Base-by-base conservation (phyloP, 1,284 basidiomycete genomes). In the Rhodotorula sp. region DNA sequence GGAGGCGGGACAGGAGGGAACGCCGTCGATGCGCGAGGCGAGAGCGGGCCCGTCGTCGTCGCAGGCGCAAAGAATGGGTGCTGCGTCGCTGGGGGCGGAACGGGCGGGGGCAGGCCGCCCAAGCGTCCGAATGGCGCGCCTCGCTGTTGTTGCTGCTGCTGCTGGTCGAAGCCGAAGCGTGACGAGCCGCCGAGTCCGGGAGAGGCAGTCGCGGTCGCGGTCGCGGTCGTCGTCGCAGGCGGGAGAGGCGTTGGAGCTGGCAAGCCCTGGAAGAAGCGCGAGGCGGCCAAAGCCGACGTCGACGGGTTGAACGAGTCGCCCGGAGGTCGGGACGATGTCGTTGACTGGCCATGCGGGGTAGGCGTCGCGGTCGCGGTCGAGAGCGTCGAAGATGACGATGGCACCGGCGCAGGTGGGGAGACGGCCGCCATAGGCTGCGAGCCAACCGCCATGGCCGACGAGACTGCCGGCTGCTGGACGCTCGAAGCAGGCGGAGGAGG, bases 81-180 rank as follows among this genome's bases (percentile, higher is more conserved):
- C 48, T 59, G 68, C 8, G 62, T 72, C 10, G 57, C 67, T n/a
- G 59, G 67, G 10, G 62, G 73, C 52, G 64, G 59, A 2, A 60
- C 47, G n/a, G 53, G 65, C 34, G 66, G 66, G 53, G 64, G 64
- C 2, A 61, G 64, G 0, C 57, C 51, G 54, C 62, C 44, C 58
- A 62, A 27, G 39, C 36, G 39, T n/a, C 56, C 61, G 64, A 62
- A 70, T 4, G 36, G 60, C 49, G 32, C 46, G 19, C 32, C 52
- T 30, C 49, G 56, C 32, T 46, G 58, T 22, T 53, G 49, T 32
- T 39, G 48, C 32, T 30, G 58, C 1, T 32, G 32, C 7, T 49
- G 61, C 29, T 32, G 27, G 53, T 67, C 66, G 53, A 74, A 74
- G 39, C 71, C 72, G 62, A 74, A 71, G 20, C 70, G 57, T 20